Conservation (phyloP, 257 asterid species). For the Solanum tarapatanum region DNA sequence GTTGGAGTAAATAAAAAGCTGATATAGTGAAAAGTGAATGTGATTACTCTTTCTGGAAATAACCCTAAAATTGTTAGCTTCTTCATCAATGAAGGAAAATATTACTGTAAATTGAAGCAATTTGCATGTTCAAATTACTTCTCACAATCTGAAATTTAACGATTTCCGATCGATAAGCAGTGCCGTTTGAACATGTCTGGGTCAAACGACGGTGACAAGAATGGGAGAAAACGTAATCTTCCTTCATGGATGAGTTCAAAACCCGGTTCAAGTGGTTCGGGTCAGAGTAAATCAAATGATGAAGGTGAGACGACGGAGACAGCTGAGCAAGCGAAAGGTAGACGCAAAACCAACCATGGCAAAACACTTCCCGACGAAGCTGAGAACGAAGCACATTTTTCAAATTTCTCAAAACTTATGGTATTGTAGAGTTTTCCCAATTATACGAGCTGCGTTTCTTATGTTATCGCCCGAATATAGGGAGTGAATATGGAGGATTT, state of each 20-base stretch:
- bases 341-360: not conserved
- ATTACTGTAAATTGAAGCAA: not conserved
- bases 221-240: slow-evolving; percentile 52
- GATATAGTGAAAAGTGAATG: not conserved
- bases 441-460: not conserved
- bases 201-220: not conserved
- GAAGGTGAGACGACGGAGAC: not conserved
- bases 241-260: slow-evolving; percentile 89
- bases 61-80: not conserved
- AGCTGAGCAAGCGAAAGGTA: slow-evolving; percentile 11
- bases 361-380: slow-evolving; percentile 5
- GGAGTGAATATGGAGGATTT: not conserved
- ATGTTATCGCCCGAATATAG: not conserved
- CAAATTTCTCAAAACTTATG: slow-evolving; percentile 53
- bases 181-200: slow-evolving; percentile 17
- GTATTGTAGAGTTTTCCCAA: slow-evolving; percentile 8
- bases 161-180: slow-evolving; percentile 3
- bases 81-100: not conserved
- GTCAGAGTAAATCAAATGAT: not conserved
- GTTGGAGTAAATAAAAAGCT: not conserved
- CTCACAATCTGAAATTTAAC: not conserved
- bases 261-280: slow-evolving; percentile 19
- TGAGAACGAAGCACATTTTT: slow-evolving; percentile 6
- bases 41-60: not conserved
- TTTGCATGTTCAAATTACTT: not conserved